phyloP scores from a whole-genome alignment of 108 stramenopile genomes.

The Cyclotella atomus region DNA sequence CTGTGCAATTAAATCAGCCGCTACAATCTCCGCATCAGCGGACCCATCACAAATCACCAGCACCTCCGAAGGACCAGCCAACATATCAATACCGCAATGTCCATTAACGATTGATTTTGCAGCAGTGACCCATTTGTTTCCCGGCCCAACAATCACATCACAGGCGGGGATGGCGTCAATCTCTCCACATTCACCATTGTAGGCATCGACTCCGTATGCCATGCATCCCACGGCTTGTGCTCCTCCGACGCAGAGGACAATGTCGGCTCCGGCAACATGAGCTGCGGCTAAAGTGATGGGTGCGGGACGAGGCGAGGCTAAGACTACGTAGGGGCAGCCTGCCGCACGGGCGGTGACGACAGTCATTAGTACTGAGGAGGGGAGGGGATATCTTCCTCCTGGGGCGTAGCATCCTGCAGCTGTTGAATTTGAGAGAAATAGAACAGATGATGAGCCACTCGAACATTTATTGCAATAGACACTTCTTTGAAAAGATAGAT shows the following conservation, averaged over 20 bases:
- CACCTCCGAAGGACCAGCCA: slow-evolving; percentile 98
- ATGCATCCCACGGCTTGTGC: slow-evolving; percentile 96
- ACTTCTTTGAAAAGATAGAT: too few relatives aligned
- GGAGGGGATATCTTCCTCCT: slow-evolving; percentile 97
- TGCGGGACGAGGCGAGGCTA: slow-evolving; percentile 90
- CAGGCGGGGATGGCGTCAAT: slow-evolving; percentile 67
- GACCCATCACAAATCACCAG: slow-evolving; percentile 96
- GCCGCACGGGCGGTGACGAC: slow-evolving; percentile 97
- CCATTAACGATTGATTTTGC: slow-evolving; percentile 95
- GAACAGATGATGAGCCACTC: background rate
- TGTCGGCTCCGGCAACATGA: slow-evolving; percentile 85
- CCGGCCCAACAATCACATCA: slow-evolving; percentile 98
- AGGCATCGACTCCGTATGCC: slow-evolving; percentile 86
- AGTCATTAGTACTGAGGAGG: slow-evolving; percentile 98
- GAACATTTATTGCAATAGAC: background rate
- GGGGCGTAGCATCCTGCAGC: slow-evolving; percentile 99
- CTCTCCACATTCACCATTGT: slow-evolving; percentile 18
- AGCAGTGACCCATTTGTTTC: slow-evolving; percentile 99
- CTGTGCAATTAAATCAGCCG: slow-evolving; percentile 98
- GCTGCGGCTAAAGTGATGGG: slow-evolving; percentile 96
- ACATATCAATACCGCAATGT: slow-evolving; percentile 98
- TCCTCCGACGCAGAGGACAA: slow-evolving; percentile 91
- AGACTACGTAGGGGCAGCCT: slow-evolving; percentile 91
- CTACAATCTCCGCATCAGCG: slow-evolving; percentile 91
- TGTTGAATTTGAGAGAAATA: slow-evolving; percentile 11